Percentiles rank a stretch among this genome's conserved stretches.
Conservation (phyloP, 257 asterid genomes). For the Solanum ahanhuiri region DNA sequence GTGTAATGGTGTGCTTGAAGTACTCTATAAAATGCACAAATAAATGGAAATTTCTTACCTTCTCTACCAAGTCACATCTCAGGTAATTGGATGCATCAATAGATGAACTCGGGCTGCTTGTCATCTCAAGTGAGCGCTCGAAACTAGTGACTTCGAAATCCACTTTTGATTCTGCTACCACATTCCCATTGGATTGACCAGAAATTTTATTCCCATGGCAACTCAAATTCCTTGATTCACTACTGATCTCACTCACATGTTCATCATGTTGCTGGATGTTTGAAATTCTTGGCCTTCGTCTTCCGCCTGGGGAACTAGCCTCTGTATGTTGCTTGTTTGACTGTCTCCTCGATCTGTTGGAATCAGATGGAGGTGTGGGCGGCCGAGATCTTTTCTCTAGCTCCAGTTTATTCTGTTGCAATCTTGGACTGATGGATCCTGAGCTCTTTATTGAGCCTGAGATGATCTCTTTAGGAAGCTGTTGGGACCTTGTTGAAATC, state of each 20-base stretch:
- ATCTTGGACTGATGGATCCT: constrained; percentile 64
- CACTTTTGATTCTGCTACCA: constrained; percentile 16
- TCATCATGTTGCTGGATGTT: constrained; percentile 32
- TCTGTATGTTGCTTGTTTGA: constrained; percentile 46
- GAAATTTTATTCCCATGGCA: constrained; percentile 30
- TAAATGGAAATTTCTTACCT: constrained; percentile 23
- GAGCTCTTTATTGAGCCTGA: constrained; percentile 32
- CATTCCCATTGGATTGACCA: constrained; percentile 22
- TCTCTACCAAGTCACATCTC: constrained; percentile 20
- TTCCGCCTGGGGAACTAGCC: constrained; percentile 66
- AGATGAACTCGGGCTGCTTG: constrained; percentile 20
- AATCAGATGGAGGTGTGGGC: constrained; percentile 56
- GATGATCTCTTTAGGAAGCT: constrained; percentile 36
- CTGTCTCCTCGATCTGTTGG: constrained; percentile 43
- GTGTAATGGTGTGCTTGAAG: neutral
- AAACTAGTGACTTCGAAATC: constrained; percentile 26
- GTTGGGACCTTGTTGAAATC: constrained; percentile 36
- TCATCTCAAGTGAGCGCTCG: constrained; percentile 23
- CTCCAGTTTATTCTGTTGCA: constrained; percentile 60
- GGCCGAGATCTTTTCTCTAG: constrained; percentile 60
- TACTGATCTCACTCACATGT: constrained; percentile 28
- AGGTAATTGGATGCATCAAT: constrained; percentile 11
- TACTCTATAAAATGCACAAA: neutral
- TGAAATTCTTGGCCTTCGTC: constrained; percentile 41
- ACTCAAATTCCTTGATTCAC: constrained; percentile 23